phyloP scores from a whole-genome alignment of 2,329 filamentous ascomycete species.

The Diplodia sapinea region DNA sequence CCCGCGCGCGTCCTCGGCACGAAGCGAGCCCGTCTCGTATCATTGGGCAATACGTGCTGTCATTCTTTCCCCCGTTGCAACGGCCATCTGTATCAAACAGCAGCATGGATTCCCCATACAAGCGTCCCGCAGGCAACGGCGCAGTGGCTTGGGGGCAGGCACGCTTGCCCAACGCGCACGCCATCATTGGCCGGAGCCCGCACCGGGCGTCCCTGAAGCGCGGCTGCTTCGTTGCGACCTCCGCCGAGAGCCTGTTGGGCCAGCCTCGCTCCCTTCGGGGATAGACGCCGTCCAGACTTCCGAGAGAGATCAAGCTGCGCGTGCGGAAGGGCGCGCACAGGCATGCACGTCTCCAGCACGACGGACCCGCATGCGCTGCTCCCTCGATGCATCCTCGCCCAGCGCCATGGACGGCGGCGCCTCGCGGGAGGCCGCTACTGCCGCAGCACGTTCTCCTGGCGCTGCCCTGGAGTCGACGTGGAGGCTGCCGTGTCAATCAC shows the following conservation, averaged over 20 bases:
- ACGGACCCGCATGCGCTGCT: constrained; percentile 25
- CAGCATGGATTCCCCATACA: constrained; percentile 31
- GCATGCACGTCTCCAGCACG: constrained; percentile 20
- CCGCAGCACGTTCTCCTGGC: constrained; percentile 26
- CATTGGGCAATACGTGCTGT: constrained; percentile 16
- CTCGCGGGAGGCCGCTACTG: constrained; percentile 21
- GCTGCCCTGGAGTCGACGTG: constrained; percentile 7
- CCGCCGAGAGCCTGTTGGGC: background rate
- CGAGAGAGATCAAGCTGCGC: constrained; percentile 20
- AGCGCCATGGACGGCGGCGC: constrained; percentile 22
- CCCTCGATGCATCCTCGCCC: constrained; percentile 26
- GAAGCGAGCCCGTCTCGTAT: constrained; percentile 7
- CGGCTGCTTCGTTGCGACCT: constrained; percentile 10
- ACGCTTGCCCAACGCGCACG: background rate
- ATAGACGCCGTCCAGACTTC: constrained; percentile 21
- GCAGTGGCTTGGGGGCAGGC: constrained; percentile 12
- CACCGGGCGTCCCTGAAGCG: constrained; percentile 11
- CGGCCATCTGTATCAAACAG: constrained; percentile 23
- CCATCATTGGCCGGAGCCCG: constrained; percentile 5
- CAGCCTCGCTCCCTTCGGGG: constrained; percentile 4
- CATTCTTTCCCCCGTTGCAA: constrained; percentile 13
- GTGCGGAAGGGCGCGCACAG: background rate
- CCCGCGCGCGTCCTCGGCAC: background rate
- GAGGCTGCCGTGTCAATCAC: constrained; percentile 21
- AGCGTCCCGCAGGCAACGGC: constrained; percentile 23